Evolutionary conservation across 306 rosid species (phyloP).

Genomic region (Echinosophora koreensis): DNA sequence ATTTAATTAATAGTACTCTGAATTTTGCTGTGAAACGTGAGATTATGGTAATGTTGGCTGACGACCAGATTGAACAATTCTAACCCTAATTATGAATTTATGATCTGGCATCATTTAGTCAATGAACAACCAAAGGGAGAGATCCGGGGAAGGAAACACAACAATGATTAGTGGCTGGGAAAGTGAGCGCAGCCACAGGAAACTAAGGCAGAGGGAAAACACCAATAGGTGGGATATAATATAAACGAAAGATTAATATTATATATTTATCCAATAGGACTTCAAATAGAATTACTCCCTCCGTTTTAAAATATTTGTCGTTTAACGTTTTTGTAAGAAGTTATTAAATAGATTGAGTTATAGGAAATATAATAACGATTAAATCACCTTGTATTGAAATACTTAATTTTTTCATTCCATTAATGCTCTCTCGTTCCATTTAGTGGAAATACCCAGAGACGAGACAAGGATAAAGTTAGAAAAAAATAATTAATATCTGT

Average conservation of each 20-base stretch:
- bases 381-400: too few species aligned
- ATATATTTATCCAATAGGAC: too few species aligned
- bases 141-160: not conserved
- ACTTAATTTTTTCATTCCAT: too few species aligned
- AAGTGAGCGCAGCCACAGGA: slow-evolving; percentile 1
- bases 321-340: too few species aligned
- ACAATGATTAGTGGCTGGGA: slow-evolving; percentile 1
- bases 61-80: slow-evolving; percentile 5
- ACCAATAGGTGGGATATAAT: not conserved
- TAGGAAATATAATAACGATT: too few species aligned
- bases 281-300: too few species aligned
- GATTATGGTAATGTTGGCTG: slow-evolving; percentile 5
- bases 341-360: too few species aligned
- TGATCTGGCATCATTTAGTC: not conserved
- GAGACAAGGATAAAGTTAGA: too few species aligned
- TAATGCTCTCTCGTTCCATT: too few species aligned
- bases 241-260: not conserved
- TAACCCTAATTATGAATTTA: not conserved
- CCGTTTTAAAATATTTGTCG: too few species aligned
- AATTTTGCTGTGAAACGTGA: slow-evolving; percentile 19
- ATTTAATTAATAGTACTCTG: slow-evolving; percentile 9
- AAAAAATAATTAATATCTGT: too few species aligned
- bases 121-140: slow-evolving; percentile 3
- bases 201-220: not conserved
- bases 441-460: too few species aligned